Base-by-base conservation (phyloP, 352 stramenopile species). In the Pythium biforme region DNA sequence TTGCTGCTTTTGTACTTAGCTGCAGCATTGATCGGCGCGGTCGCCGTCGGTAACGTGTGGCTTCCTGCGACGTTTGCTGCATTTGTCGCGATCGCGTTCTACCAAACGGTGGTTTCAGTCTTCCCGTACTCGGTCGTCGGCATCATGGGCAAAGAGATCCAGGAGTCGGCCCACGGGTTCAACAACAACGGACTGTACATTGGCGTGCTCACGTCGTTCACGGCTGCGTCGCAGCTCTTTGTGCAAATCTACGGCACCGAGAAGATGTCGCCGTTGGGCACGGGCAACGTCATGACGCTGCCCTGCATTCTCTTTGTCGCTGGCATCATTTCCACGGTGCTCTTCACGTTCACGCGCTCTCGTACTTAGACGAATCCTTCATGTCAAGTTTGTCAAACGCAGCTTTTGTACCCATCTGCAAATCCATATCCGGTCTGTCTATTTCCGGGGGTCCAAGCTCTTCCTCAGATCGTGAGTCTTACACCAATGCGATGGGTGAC, bases 131-230 rank as follows among this genome's bases (percentile, higher is more conserved):
- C 83, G 4, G 77, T 92, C 27, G 83, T 92, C 20, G 83, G 83
- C 9, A 89, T 92, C 55, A 84, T 92, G 77, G 78, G 81, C 70
- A 90, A 89, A 62, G 72, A 89, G 59, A 83, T 90, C 27, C 81
- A 88, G 55, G 80, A 79, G 31, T 85, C 81, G 5, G 56, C 69
- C 25, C 72, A 85, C 23, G 73, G 77, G 52, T 92, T 88, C 71
- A 92, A 92, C 72, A 90, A 90, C 73, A 92, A 92, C 49, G 83
- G 83, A 2, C 70, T 92, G 22, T 92, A 90, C 61, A 82, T 89
- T 15, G 81, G 79, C 15, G 76, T 92, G 22, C 72, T 92, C 27
- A 83, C 75, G 69, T 79, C 87, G 20, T 92, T 90, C 55, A 71
- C 75, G 5, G 70, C 78, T 19, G 72, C 70, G n/a, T 83, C 78